phyloP scores from a whole-genome alignment of 257 asterid species.

The Nicotiana knightiana region DNA sequence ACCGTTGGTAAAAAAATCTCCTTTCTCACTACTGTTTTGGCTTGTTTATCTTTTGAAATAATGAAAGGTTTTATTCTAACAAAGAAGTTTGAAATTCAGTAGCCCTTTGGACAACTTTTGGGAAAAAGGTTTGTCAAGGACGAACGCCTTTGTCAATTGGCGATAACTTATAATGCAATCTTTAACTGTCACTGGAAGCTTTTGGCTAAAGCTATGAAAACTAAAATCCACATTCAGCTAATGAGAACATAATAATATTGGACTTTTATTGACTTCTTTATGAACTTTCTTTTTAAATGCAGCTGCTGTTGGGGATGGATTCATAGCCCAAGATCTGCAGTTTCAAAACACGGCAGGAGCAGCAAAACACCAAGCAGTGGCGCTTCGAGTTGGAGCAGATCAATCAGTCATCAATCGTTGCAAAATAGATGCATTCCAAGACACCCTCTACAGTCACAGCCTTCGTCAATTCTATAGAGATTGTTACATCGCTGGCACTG shows the following conservation, averaged over 20 bases:
- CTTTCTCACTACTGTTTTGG: too few species aligned
- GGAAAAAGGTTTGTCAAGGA: too few species aligned
- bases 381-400: constrained; percentile 47
- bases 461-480: constrained; percentile 54
- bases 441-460: constrained; percentile 43
- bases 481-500: constrained; percentile 44
- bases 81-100: too few species aligned
- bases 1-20: constrained; percentile 25
- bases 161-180: not conserved
- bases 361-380: constrained; percentile 51
- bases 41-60: too few species aligned
- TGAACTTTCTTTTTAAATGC: not conserved
- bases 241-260: not conserved
- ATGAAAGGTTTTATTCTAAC: too few species aligned
- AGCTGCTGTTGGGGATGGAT: constrained; percentile 51
- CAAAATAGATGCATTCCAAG: constrained; percentile 39
- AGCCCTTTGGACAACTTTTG: too few species aligned
- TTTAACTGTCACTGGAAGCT: too few species aligned
- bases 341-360: constrained; percentile 54
- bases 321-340: constrained; percentile 48
- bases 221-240: not conserved
- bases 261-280: too few species aligned
- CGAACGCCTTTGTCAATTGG: too few species aligned
- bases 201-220: too few species aligned
- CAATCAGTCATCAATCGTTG: constrained; percentile 40